A percentile compares a stretch with the other conserved stretches of the same genome.
phyloP scores from a whole-genome alignment of 768 basidiomycete species.

The Dioszegia aurantiaca region DNA sequence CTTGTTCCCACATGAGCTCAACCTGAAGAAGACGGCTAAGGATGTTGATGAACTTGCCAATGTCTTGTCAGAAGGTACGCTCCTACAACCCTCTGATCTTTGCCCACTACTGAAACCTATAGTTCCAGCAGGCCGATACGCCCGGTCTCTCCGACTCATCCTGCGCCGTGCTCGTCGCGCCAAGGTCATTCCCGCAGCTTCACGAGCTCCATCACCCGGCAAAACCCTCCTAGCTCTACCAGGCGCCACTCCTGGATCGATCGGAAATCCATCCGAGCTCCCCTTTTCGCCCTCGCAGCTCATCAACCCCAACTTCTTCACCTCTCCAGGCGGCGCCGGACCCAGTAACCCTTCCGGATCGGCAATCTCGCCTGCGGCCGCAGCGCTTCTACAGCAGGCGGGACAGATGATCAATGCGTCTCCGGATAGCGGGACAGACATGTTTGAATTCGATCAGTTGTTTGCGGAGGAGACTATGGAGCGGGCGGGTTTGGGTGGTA shows the following conservation, averaged over 20 bases:
- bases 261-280: conserved; percentile 1
- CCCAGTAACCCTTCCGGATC: not conserved
- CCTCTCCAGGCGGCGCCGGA: conserved; percentile 18
- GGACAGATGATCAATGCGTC: conserved; percentile 41
- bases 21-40: conserved; percentile 67
- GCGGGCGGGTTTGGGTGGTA: conserved; percentile 39
- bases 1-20: conserved; percentile 81
- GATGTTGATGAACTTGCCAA: conserved; percentile 75
- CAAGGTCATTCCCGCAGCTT: conserved; percentile 52
- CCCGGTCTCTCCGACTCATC: conserved; percentile 83
- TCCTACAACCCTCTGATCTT: not conserved
- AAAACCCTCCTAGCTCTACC: conserved; percentile 21
- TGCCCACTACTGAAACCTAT: too few species aligned
- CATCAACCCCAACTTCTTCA: conserved; percentile 34
- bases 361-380: conserved; percentile 23
- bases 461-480: conserved; percentile 49
- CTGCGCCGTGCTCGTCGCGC: conserved; percentile 59
- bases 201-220: conserved; percentile 41
- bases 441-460: conserved; percentile 48
- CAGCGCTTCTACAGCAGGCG: conserved; percentile 18
- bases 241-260: conserved; percentile 5
- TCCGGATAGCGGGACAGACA: conserved; percentile 40
- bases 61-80: conserved; percentile 74
- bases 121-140: conserved; percentile 93
- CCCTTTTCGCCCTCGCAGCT: conserved; percentile 42